phyloP scores from a whole-genome alignment of 129 eudicot genomes.

The Flaveria linearis region DNA sequence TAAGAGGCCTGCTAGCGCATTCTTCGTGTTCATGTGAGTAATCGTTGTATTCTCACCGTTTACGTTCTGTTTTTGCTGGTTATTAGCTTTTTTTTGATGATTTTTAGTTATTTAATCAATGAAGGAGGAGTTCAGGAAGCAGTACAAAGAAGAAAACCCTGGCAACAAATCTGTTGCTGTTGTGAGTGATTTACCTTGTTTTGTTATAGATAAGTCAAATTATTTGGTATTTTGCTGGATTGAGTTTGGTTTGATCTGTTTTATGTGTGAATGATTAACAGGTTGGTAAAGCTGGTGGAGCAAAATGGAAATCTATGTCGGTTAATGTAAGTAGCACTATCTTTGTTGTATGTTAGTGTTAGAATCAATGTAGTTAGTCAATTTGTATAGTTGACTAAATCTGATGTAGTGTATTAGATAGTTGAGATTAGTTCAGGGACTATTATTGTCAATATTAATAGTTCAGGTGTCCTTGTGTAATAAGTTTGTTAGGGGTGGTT shows the following conservation, averaged over 20 bases:
- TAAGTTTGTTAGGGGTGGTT: no score
- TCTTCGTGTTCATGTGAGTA: constrained; percentile 75
- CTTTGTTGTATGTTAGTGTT: no score
- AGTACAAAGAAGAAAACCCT: constrained; percentile 67
- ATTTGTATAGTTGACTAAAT: no score
- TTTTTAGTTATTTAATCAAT: background rate
- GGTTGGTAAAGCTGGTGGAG: constrained; percentile 96
- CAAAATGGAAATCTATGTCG: constrained; percentile 65
- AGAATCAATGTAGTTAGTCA: no score
- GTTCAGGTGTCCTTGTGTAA: no score
- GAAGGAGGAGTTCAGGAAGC: constrained; percentile 72
- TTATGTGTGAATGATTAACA: constrained; percentile 21
- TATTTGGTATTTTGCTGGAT: background rate
- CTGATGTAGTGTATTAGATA: no score
- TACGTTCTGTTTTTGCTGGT: background rate
- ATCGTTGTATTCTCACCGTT: background rate
- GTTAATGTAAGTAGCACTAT: constrained; percentile 43
- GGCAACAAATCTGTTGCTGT: constrained; percentile 71
- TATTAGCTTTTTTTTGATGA: background rate
- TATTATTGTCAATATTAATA: no score
- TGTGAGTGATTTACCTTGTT: constrained; percentile 42
- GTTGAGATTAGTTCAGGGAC: no score
- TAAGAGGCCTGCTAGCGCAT: constrained; percentile 93
- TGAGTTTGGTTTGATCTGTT: background rate
- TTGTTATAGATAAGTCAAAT: background rate